Base-by-base conservation (phyloP, 768 basidiomycete genomes). In the Russula foetens region DNA sequence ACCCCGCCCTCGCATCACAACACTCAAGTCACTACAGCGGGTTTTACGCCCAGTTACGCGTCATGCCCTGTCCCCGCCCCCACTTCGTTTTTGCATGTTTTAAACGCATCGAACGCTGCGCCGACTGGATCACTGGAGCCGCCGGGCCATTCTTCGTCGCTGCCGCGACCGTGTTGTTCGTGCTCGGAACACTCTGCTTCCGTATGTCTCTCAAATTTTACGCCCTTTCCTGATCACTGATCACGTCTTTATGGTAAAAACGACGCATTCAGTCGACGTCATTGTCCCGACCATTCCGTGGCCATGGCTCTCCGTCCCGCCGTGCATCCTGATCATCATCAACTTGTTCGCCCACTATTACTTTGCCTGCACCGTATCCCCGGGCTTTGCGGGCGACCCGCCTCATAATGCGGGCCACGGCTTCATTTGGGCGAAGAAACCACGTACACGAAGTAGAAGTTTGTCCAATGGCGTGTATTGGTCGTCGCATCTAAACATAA, bases 91-190 rank as follows among this genome's bases (percentile, higher is more conserved):
- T 85, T 65, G 74, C 76, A 31, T 86, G 85, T 69, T 86, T 84
- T 74, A 83, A 76, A 69, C 72, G 71, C 15, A 70, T 95, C 14
- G 94, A 98, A 74, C 75, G 83, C 55, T 72, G 76, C 51, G 95
- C 82, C 6, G 92, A 97, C 71, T 76, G 80, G 65, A 67, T 96
- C 41, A 97, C 92, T 0, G 92, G 94, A 55, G 88, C 90, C 54
- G 94, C 91, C 31, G 96, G 96, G 0, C 96, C 94, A 0, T 83
- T 88, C 68, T 98, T 98, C 70, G 83, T 98, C 41, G 80, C 75
- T 1, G 75, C 96, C n/a, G 95, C 92, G 4, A 76, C 87, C 56
- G 67, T 84, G 7, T 78, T 98, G 28, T 84, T 94, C 17, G 73
- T 77, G 12, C 67, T 77, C 1, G 94, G 92, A 47, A 76, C 82